These are phyloP conservation scores for Sanghuangporus weigelae DNA, from an alignment of 1,284 basidiomycete species.

Conservation along the genomic window DNA sequence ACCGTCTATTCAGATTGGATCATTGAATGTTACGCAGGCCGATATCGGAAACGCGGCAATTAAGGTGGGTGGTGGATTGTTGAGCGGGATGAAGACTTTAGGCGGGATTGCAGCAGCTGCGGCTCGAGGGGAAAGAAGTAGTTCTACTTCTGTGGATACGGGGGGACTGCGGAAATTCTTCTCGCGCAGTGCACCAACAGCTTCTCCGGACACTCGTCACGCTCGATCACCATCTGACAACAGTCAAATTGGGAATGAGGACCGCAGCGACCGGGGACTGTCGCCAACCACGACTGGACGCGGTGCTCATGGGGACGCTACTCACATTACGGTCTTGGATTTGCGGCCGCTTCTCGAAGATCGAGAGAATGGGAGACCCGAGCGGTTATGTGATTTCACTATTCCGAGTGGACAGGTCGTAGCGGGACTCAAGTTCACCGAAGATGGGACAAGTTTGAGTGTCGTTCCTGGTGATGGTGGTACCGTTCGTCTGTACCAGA, in stretches of 20 bases:
- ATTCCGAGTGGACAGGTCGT: slow-evolving; percentile 45
- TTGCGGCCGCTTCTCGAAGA: slow-evolving; percentile 34
- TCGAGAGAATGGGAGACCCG: slow-evolving; percentile 22
- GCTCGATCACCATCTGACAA: slow-evolving; percentile 2
- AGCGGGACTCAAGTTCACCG: slow-evolving; percentile 50
- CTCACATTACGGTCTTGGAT: slow-evolving; percentile 51
- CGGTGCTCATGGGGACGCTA: not conserved
- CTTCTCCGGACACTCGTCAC: slow-evolving; percentile 21
- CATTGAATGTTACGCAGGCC: slow-evolving; percentile 29
- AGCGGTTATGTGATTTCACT: slow-evolving; percentile 42
- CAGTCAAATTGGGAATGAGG: not conserved
- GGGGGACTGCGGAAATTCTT: slow-evolving; percentile 37
- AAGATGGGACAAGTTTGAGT: slow-evolving; percentile 53
- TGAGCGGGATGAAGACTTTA: slow-evolving; percentile 59
- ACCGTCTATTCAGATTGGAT: slow-evolving; percentile 21
- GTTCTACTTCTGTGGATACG: slow-evolving; percentile 17
- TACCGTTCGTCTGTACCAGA: slow-evolving; percentile 49
- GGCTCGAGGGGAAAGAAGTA: slow-evolving; percentile 26
- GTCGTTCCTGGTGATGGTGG: slow-evolving; percentile 59
- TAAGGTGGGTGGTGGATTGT: slow-evolving; percentile 54
- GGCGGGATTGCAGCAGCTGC: slow-evolving; percentile 60
- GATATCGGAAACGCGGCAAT: slow-evolving; percentile 52
- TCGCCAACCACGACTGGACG: slow-evolving; percentile 14
- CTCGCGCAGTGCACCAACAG: slow-evolving; percentile 60
- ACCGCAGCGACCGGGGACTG: slow-evolving; percentile 25